Base-by-base conservation (phyloP, 768 basidiomycete genomes). In the Naganishia randhawae region DNA sequence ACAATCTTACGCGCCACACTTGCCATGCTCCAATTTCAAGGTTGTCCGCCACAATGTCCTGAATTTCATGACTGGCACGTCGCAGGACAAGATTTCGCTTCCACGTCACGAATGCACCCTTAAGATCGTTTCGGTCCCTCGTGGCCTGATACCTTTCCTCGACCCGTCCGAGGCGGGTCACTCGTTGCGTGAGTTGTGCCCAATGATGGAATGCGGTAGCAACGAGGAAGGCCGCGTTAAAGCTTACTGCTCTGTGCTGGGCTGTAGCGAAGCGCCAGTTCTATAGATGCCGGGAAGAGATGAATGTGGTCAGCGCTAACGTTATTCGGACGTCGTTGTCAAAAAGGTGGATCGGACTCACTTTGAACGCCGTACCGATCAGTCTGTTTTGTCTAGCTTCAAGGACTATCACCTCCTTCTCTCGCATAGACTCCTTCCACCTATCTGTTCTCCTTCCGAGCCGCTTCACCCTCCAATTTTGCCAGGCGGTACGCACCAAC, bases 381-480 rank as follows among this genome's bases (percentile, higher is more conserved):
- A 61, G n/a, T 39, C 57, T 61, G 22, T 41, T 37, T 39, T 61
- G 57, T 39, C 57, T n/a, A 22, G 57, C 57, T 29, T 37, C 33
- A 3, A 61, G 37, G 4, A 61, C 33, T 14, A 41, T 10, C 13
- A 61, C 57, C 37, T 61, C 57, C 37, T 61, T 61, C 32, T 61
- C 57, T 25, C 57, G 35, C 57, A 61, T 61, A n/a, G 16, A 16
- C 57, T 61, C 57, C 29, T 61, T 61, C 57, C 57, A 61, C 57
- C 57, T 16, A 41, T 61, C 57, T 25, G 57, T 61, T 39, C 57
- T 42, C 32, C 57, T 61, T 2, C 57, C 57, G 14, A 61, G 27
- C 39, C 57, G 57, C 57, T 61, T 61, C n/a, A 35, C 39, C 57
- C 39, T 61, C 57, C 57, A 61, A 29, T 61, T 61, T 11, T 22